Evolutionary conservation across 2,329 filamentous ascomycete genomes (phyloP).

Genomic region (Neurospora crassa): DNA sequence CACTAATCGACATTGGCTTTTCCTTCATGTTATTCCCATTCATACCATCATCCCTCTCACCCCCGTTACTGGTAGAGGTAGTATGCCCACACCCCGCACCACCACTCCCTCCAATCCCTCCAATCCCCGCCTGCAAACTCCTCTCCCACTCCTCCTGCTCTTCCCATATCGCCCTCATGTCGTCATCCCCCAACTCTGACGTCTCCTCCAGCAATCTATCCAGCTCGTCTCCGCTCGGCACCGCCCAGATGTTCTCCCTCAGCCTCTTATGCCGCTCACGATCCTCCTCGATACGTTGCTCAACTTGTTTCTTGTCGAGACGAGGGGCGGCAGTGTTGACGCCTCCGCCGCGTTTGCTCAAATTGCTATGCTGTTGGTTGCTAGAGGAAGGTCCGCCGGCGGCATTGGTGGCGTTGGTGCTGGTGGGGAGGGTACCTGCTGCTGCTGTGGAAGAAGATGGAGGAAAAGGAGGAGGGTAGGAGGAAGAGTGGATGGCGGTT

Average conservation of each 20-base stretch:
- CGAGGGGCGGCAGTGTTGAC: conserved; percentile 21
- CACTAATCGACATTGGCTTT: background rate
- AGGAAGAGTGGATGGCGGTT: conserved; percentile 4
- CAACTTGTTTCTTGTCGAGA: conserved; percentile 79
- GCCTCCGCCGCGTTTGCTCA: background rate
- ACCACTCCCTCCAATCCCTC: background rate
- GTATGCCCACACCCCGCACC: background rate
- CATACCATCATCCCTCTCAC: background rate
- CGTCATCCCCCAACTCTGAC: conserved; percentile 81
- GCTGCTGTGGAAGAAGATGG: too few species aligned
- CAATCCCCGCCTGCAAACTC: background rate
- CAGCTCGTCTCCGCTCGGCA: conserved; percentile 63
- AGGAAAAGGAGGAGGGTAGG: conserved; percentile 4
- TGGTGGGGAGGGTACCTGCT: too few species aligned
- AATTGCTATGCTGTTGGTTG: background rate
- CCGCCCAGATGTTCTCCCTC: conserved; percentile 88
- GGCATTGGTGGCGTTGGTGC: too few species aligned
- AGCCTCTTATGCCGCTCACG: conserved; percentile 87
- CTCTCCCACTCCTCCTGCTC: conserved; percentile 45
- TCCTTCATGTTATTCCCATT: background rate
- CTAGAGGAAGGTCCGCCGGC: too few species aligned
- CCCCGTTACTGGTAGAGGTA: background rate
- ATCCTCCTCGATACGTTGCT: conserved; percentile 95
- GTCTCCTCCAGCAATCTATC: conserved; percentile 78
- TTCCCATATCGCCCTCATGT: conserved; percentile 66